phyloP scores from a whole-genome alignment of 352 stramenopile species.

The Phytophthora niederhauseri region DNA sequence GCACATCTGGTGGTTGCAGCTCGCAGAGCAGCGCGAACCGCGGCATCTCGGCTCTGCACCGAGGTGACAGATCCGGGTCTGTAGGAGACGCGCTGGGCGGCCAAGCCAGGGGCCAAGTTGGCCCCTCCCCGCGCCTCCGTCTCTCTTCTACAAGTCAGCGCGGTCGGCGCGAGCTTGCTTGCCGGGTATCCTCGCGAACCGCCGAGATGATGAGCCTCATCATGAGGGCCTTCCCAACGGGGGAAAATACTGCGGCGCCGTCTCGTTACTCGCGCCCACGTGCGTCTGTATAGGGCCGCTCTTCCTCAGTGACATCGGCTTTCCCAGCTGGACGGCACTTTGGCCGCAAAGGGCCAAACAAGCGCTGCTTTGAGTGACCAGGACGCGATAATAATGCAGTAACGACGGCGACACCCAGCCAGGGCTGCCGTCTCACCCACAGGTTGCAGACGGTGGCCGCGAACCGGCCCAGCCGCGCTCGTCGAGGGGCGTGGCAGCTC shows the following conservation, averaged over 20 bases:
- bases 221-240: constrained; percentile 21
- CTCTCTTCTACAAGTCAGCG: constrained; percentile 28
- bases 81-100: constrained; percentile 20
- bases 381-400: neutral
- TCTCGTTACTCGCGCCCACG: constrained; percentile 39
- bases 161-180: neutral
- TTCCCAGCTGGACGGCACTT: constrained; percentile 35
- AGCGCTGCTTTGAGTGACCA: neutral
- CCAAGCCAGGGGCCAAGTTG: too few species aligned
- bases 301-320: constrained; percentile 31
- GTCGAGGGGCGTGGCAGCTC: neutral
- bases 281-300: constrained; percentile 35
- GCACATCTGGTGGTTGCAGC: constrained; percentile 4
- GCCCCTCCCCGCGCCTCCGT: constrained; percentile 23
- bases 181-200: constrained; percentile 1
- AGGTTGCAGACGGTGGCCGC: constrained; percentile 14
- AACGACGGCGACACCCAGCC: constrained; percentile 8
- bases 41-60: neutral
- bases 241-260: constrained; percentile 32
- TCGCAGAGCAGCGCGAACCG: constrained; percentile 8
- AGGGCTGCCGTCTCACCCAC: neutral
- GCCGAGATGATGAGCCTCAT: constrained; percentile 15
- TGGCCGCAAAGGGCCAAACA: neutral
- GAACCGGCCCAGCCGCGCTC: constrained; percentile 11
- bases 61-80: constrained; percentile 33